These are phyloP conservation scores for Pichia scutulata DNA, from an alignment of 805 yeast genomes.

Conservation along the genomic window DNA sequence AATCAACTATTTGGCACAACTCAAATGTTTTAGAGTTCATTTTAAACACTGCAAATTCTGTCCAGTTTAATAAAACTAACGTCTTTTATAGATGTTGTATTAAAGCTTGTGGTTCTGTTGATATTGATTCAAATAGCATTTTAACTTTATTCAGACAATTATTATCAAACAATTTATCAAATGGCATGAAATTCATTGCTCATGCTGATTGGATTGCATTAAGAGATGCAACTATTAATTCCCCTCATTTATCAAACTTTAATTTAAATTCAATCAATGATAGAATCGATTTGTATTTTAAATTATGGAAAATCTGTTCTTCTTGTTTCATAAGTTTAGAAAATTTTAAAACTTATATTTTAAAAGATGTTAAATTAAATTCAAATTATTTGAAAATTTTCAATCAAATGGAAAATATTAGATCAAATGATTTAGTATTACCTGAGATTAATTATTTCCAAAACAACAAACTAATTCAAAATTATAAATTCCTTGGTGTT, in stretches of 20 bases:
- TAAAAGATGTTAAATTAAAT: conserved; percentile 38
- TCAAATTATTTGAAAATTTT: conserved; percentile 32
- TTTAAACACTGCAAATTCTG: conserved; percentile 49
- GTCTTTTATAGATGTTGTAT: conserved; percentile 67
- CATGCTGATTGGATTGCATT: conserved; percentile 82
- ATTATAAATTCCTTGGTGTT: conserved; percentile 10
- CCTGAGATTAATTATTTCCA: conserved; percentile 33
- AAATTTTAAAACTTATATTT: conserved; percentile 38
- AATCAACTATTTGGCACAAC: conserved; percentile 61
- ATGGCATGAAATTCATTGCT: conserved; percentile 57
- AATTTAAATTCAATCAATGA: conserved; percentile 27
- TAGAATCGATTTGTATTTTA: conserved; percentile 47
- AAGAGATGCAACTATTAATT: conserved; percentile 63
- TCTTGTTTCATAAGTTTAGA: conserved; percentile 40
- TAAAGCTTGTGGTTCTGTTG: conserved; percentile 64
- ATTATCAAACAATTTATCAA: conserved; percentile 38
- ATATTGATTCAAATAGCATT: conserved; percentile 47
- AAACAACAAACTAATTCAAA: conserved; percentile 25
- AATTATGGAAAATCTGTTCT: conserved; percentile 44
- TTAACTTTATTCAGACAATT: conserved; percentile 29
- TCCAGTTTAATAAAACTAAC: conserved; percentile 51
- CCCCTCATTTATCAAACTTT: conserved; percentile 28
- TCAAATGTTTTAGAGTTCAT: conserved; percentile 57
- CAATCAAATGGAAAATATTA: conserved; percentile 32
- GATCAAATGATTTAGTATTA: conserved; percentile 30